Evolutionary conservation across 2,329 filamentous ascomycete genomes (phyloP).

Genomic region (Diaporthe sp.): DNA sequence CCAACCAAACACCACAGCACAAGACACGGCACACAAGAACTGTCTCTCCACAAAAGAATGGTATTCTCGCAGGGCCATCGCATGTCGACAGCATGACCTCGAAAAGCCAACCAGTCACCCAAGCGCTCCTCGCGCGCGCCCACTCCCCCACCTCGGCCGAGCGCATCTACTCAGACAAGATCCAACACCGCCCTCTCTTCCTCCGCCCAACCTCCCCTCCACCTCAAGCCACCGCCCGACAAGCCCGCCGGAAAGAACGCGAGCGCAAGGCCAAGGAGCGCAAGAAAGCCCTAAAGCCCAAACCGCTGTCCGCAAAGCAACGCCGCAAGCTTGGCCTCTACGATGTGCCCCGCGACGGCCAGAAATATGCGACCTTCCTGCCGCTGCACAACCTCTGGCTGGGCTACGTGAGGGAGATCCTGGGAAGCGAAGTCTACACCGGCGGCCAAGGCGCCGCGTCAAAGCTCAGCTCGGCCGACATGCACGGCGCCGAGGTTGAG

Average conservation of each 20-base stretch:
- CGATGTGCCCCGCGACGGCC: conserved; percentile 77
- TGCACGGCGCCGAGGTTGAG: conserved; percentile 87
- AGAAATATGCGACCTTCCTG: conserved; percentile 82
- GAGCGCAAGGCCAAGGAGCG: conserved; percentile 61
- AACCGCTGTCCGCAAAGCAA: conserved; percentile 83
- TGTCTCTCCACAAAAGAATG: not conserved
- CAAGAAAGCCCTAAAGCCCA: conserved; percentile 65
- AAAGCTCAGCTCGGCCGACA: conserved; percentile 88
- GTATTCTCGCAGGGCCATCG: not conserved
- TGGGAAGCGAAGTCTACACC: conserved; percentile 72
- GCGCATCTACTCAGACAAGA: conserved; percentile 84
- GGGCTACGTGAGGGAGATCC: conserved; percentile 85
- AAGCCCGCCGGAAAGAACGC: conserved; percentile 66
- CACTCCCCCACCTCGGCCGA: conserved; percentile 81
- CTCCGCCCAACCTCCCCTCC: conserved; percentile 82
- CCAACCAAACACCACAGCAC: not conserved
- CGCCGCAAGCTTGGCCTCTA: conserved; percentile 82
- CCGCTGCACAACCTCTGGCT: conserved; percentile 85
- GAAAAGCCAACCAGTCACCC: conserved; percentile 59
- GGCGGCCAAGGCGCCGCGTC: conserved; percentile 75
- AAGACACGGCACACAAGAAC: not conserved
- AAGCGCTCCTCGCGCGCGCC: conserved; percentile 80
- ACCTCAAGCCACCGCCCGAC: conserved; percentile 69
- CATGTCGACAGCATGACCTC: conserved; percentile 29
- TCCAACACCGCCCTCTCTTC: conserved; percentile 85